Percentiles rank a stretch among this genome's conserved stretches.
phyloP scores from a whole-genome alignment of 2,329 filamentous ascomycete genomes.

The Penicillium sp. region DNA sequence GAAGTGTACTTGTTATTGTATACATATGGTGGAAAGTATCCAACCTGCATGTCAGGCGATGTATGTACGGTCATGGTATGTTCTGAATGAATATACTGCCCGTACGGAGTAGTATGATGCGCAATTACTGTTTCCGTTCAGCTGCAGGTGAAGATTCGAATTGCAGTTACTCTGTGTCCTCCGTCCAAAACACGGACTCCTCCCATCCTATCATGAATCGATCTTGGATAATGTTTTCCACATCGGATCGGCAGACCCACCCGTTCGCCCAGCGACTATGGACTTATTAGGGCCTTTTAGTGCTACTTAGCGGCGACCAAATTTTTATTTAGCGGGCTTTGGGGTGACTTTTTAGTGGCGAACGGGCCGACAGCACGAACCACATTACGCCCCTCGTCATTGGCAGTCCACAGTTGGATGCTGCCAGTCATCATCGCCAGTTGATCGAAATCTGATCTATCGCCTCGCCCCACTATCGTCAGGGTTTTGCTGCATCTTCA shows the following conservation, averaged over 20 bases:
- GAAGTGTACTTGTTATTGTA: neutral
- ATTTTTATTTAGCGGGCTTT: neutral
- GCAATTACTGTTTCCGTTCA: neutral
- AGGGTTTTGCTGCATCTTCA: constrained; percentile 10
- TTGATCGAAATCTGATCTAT: constrained; percentile 26
- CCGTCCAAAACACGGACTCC: neutral
- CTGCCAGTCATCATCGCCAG: constrained; percentile 24
- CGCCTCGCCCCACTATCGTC: constrained; percentile 2
- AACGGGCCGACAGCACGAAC: constrained; percentile 25
- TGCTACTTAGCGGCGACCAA: neutral
- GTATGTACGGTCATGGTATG: neutral
- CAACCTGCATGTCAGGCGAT: neutral
- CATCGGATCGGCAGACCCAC: constrained; percentile 29
- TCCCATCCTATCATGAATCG: neutral
- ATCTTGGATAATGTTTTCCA: neutral
- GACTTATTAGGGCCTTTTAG: constrained; percentile 14
- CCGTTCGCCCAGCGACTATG: constrained; percentile 29
- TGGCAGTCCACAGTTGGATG: constrained; percentile 11
- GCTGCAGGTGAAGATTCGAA: neutral
- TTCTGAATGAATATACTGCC: neutral
- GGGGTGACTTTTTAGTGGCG: constrained; percentile 1
- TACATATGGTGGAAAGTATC: neutral
- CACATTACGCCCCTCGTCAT: constrained; percentile 17
- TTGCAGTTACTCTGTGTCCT: neutral
- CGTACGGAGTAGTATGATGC: neutral